These are phyloP conservation scores for Parmales sp. DNA, from an alignment of 108 stramenopile species.

Conservation along the genomic window DNA sequence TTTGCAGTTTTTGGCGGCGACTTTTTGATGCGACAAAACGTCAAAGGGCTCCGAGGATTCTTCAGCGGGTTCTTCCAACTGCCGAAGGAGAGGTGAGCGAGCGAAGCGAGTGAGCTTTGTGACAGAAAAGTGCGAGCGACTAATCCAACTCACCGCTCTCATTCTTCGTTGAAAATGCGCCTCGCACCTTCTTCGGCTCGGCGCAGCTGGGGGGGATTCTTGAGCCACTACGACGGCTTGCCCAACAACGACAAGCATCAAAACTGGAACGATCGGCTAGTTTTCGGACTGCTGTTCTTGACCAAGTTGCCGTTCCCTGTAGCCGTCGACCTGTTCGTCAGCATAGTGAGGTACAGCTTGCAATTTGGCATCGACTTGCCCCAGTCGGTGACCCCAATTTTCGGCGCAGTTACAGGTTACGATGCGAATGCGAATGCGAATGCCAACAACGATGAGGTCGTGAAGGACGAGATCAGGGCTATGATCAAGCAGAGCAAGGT, in stretches of 20 bases:
- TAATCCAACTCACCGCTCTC: no score
- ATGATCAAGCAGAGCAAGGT: no score
- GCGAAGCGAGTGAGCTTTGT: no score
- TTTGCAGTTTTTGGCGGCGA: conserved; percentile 93
- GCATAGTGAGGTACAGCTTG: conserved; percentile 48
- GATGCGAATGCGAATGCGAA: conserved; percentile 42
- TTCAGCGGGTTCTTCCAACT: conserved; percentile 88
- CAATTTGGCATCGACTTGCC: conserved; percentile 40
- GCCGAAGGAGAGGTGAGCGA: conserved; percentile 50
- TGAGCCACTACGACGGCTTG: conserved; percentile 86
- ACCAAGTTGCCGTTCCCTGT: conserved; percentile 54
- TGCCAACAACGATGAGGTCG: not conserved
- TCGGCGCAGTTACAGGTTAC: conserved; percentile 55
- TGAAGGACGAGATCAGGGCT: not conserved
- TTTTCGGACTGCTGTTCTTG: conserved; percentile 77
- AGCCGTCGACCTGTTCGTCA: conserved; percentile 51
- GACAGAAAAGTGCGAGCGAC: no score
- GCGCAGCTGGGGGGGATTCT: conserved; percentile 96
- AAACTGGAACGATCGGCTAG: conserved; percentile 62
- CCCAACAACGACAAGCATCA: conserved; percentile 85
- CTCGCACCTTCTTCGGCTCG: no score
- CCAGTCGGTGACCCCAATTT: conserved; percentile 70
- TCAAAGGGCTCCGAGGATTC: conserved; percentile 81
- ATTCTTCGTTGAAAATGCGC: no score
- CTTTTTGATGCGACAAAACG: conserved; percentile 86